Evolutionary conservation across 441 rosid species (phyloP).

Genomic region (Metrosideros polymorpha): DNA sequence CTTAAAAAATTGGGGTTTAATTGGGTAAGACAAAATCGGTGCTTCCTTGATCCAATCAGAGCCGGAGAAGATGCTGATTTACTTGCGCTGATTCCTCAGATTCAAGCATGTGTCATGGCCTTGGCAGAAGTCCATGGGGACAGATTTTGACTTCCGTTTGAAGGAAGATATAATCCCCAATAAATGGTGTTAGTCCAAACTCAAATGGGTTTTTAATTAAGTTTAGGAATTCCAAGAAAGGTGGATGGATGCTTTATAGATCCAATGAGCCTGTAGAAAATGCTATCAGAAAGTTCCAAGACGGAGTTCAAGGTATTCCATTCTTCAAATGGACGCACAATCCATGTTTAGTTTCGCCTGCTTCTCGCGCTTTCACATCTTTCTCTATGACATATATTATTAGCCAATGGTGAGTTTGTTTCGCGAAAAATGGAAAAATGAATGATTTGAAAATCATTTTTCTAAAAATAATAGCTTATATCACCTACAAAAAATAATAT

Average conservation of each 20-base stretch:
- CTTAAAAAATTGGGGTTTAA: neutral
- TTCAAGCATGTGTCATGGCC: neutral
- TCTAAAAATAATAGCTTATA: too few relatives aligned
- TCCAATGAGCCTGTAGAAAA: neutral
- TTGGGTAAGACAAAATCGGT: neutral
- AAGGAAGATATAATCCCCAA: neutral
- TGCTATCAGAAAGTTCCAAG: neutral
- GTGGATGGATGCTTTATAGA: neutral
- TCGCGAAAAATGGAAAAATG: too few relatives aligned
- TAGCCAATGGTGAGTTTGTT: too few relatives aligned
- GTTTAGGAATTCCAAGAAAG: neutral
- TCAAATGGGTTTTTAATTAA: neutral
- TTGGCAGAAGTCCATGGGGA: neutral
- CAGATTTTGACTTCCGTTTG: neutral
- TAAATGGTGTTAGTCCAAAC: neutral
- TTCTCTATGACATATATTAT: neutral
- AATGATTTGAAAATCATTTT: too few relatives aligned
- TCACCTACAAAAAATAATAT: too few relatives aligned
- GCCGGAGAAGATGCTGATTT: neutral
- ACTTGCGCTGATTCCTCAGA: neutral
- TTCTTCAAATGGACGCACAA: neutral
- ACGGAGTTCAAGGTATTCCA: neutral
- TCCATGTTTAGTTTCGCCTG: neutral
- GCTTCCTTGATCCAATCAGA: neutral
- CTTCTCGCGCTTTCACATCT: neutral